Base-by-base conservation (phyloP, 2,329 filamentous ascomycete species). In the Ceratocystis cacaofunesta region DNA sequence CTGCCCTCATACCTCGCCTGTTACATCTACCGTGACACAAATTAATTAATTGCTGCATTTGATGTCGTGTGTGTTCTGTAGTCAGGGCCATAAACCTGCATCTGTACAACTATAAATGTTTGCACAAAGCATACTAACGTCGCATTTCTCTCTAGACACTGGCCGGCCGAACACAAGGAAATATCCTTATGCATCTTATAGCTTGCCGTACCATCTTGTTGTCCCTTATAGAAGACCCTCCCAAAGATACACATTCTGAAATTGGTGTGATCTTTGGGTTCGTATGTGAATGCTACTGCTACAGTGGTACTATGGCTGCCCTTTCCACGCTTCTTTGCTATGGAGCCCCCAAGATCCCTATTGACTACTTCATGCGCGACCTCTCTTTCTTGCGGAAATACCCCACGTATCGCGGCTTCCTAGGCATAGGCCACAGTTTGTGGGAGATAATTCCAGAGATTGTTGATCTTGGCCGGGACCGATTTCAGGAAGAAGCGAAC, bases 191-290 rank as follows among this genome's bases (percentile, higher is more conserved):
- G 66, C 66, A 67, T 19, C 50, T 67, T 17, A 61, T 46, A 22
- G 66, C 66, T 2, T 65, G 63, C 46, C 66, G 66, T 28, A 60
- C 52, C n/a, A 63, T 63, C 8, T 44, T 67, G 3, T 19, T 61
- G 5, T 48, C 63, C 4, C 46, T 65, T 4, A 22, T 67, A 22
- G 25, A 50, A 7, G 30, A 65, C 22, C 50, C 48, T 10, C 50
- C 60, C 22, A 50, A 50, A 5, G 43, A 58, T 15, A 41, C 60
- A 3, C 3, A 44, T 6, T 58, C 63, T 1, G 63, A 65, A 28
- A 43, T 63, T 30, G 63, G 63, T 7, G 22, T 62, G 10, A 65
- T 67, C 58, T 67, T 65, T 65, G 66, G 66, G 5, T 67, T 67
- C 19, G n/a, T 67, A 15, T 62, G 62, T 41, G 66, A 67, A 46